A percentile compares a stretch with the other conserved stretches of the same genome.
Evolutionary conservation across 148 eudicot genomes (phyloP).

Genomic region (Vaccinium corymbosum): DNA sequence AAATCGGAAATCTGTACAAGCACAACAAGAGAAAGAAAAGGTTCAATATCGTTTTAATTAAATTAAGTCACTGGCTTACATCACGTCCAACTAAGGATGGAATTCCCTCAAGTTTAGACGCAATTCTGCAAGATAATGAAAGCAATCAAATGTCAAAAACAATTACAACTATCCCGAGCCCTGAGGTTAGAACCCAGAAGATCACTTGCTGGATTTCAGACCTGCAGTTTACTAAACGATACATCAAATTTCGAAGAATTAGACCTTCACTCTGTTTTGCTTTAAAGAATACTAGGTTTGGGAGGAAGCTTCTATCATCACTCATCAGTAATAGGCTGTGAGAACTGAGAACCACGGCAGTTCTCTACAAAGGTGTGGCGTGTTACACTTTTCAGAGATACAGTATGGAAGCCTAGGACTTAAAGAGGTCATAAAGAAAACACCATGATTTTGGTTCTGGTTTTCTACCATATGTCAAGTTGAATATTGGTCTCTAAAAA

Average conservation of each 20-base stretch:
- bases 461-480: neutral
- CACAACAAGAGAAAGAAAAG: neutral
- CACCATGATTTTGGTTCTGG: neutral
- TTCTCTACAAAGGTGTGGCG: neutral
- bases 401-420: neutral
- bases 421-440: neutral
- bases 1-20: neutral
- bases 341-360: neutral
- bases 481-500: neutral
- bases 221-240: neutral
- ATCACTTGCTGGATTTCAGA: neutral
- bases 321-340: neutral
- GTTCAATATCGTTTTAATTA: neutral
- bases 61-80: too few relatives aligned
- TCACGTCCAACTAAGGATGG: neutral
- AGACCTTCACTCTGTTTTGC: neutral
- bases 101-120: neutral
- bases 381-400: neutral
- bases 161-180: too few relatives aligned
- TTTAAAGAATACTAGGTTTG: neutral
- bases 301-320: neutral
- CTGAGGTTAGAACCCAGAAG: neutral
- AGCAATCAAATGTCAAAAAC: neutral
- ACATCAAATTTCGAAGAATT: too few relatives aligned
- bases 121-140: neutral